Conservation (phyloP, 495 filamentous ascomycete species). For the Hyphodiscus hymeniophilus region DNA sequence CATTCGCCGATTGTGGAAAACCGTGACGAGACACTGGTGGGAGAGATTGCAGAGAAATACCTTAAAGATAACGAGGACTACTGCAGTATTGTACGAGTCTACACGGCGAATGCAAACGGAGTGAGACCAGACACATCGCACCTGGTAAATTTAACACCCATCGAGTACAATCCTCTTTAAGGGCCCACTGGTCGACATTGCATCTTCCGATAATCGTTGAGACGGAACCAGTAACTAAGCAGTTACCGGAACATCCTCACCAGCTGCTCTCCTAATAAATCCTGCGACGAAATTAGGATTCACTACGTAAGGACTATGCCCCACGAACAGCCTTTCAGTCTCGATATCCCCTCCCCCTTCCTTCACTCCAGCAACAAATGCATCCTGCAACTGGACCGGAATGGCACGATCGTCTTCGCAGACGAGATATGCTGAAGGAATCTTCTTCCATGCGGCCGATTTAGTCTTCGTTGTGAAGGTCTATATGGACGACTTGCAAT, state of each 20-base stretch:
- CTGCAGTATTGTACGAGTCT: too few species aligned
- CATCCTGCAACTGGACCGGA: conserved; percentile 26
- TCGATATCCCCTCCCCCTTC: conserved; percentile 14
- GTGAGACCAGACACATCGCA: too few species aligned
- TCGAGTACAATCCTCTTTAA: too few species aligned
- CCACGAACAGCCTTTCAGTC: conserved; percentile 13
- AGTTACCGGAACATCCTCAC: not conserved
- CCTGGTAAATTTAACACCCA: too few species aligned
- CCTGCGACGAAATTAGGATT: conserved; percentile 20
- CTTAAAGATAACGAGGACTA: too few species aligned
- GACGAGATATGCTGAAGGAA: conserved; percentile 35
- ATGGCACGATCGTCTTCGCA: conserved; percentile 33
- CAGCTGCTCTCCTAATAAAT: conserved; percentile 12
- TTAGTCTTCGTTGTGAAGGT: conserved; percentile 15
- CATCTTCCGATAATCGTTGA: too few species aligned
- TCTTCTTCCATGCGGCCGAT: conserved; percentile 32
- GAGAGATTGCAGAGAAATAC: not conserved
- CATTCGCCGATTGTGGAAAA: not conserved
- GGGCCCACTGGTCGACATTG: not conserved
- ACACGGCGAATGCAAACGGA: too few species aligned
- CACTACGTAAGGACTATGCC: conserved; percentile 29
- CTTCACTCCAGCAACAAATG: conserved; percentile 12
- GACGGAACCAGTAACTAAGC: too few species aligned
- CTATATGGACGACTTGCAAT: too few species aligned
- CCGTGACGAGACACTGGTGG: not conserved